Evolutionary conservation across 768 basidiomycete species (phyloP).

Genomic region (Phaffia tasmanica): DNA sequence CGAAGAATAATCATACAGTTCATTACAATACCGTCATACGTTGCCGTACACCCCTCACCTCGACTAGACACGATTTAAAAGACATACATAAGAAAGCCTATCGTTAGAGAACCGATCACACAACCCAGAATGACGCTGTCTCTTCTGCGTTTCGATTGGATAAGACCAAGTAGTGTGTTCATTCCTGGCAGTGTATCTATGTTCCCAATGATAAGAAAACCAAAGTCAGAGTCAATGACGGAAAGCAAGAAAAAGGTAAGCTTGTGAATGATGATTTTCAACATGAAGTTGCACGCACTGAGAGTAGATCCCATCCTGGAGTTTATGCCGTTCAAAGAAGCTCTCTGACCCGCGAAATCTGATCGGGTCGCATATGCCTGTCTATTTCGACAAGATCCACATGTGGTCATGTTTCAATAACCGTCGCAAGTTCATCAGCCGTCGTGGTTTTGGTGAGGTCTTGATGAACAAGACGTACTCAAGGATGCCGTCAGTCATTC

Average conservation of each 20-base stretch:
- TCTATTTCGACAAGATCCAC: slow-evolving; percentile 40
- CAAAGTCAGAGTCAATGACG: not conserved
- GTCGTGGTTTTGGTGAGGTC: not conserved
- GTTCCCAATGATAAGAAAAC: not conserved
- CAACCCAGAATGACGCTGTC: slow-evolving; percentile 59
- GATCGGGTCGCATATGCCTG: slow-evolving; percentile 96
- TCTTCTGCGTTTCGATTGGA: slow-evolving; percentile 74
- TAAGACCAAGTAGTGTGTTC: slow-evolving; percentile 80
- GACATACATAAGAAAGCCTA: slow-evolving; percentile 11
- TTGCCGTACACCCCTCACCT: no score
- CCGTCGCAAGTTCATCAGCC: not conserved
- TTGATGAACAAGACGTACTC: slow-evolving; percentile 47
- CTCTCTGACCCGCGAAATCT: slow-evolving; percentile 75
- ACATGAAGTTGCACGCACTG: slow-evolving; percentile 45
- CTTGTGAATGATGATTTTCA: not conserved
- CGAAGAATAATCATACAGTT: no score
- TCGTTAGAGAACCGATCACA: slow-evolving; percentile 30
- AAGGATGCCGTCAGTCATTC: slow-evolving; percentile 85
- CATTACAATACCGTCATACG: no score
- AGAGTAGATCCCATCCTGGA: slow-evolving; percentile 71
- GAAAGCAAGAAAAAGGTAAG: slow-evolving; percentile 15
- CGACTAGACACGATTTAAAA: slow-evolving; percentile 1
- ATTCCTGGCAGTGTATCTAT: slow-evolving; percentile 86
- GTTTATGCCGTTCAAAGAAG: slow-evolving; percentile 65
- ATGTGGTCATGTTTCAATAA: not conserved